Evolutionary conservation across 2,329 filamentous ascomycete genomes (phyloP).

Genomic region (Xylariaceae sp.): DNA sequence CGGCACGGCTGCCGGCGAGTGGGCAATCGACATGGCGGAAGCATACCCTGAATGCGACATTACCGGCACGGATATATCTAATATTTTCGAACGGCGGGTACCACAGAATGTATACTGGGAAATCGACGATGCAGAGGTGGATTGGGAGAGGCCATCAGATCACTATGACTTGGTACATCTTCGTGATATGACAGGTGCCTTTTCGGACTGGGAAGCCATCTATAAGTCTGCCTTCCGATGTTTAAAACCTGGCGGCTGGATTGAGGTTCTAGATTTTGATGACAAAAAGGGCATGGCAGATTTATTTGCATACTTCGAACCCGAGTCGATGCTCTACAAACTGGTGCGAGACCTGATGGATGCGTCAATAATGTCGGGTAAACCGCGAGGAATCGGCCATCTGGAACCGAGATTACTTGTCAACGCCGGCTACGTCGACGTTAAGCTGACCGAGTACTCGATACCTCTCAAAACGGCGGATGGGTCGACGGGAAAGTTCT

Average conservation of each 20-base stretch:
- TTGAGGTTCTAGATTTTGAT: constrained; percentile 54
- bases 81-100: constrained; percentile 53
- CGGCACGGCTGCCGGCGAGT: constrained; percentile 55
- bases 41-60: constrained; percentile 51
- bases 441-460: constrained; percentile 43
- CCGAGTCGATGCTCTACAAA: constrained; percentile 42
- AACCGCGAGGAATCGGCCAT: constrained; percentile 42
- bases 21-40: constrained; percentile 52
- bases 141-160: constrained; percentile 52
- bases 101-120: constrained; percentile 59
- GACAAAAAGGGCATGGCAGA: constrained; percentile 38
- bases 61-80: constrained; percentile 56
- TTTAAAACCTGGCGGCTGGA: constrained; percentile 54
- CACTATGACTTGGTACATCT: constrained; percentile 55
- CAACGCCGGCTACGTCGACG: constrained; percentile 49
- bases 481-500: constrained; percentile 48
- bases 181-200: constrained; percentile 52
- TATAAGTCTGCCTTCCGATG: constrained; percentile 51
- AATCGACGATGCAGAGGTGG: constrained; percentile 54
- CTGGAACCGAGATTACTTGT: constrained; percentile 42
- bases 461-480: constrained; percentile 45
- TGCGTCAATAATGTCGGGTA: constrained; percentile 43
- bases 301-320: constrained; percentile 38
- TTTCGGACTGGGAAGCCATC: constrained; percentile 52
- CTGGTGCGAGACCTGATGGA: constrained; percentile 39